Evolutionary conservation across 2,329 filamentous ascomycete species (phyloP).

Genomic region (Aspergillus fischeri): DNA sequence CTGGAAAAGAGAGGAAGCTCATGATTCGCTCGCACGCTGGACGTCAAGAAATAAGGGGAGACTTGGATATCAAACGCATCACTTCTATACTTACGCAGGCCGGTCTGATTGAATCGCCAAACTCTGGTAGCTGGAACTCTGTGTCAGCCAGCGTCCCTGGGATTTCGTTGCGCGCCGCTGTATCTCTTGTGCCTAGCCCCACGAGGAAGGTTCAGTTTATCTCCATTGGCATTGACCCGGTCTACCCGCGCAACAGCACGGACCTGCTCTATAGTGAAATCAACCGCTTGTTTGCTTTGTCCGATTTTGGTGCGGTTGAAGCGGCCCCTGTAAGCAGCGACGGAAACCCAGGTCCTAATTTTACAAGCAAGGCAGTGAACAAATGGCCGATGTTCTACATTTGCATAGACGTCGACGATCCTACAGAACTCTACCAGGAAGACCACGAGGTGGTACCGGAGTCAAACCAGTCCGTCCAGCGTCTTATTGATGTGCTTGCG

Average conservation of each 20-base stretch:
- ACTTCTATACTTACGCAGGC: constrained; percentile 62
- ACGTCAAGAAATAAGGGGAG: background rate
- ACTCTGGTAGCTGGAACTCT: constrained; percentile 61
- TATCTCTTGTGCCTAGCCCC: constrained; percentile 67
- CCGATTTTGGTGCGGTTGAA: constrained; percentile 67
- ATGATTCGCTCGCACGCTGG: constrained; percentile 21
- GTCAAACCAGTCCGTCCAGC: constrained; percentile 46
- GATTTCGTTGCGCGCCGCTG: constrained; percentile 63
- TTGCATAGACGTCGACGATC: constrained; percentile 53
- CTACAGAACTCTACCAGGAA: constrained; percentile 40
- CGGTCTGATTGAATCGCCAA: constrained; percentile 53
- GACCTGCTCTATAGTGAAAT: constrained; percentile 72
- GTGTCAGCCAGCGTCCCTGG: constrained; percentile 62
- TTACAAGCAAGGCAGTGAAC: constrained; percentile 63
- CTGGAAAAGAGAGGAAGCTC: constrained; percentile 35
- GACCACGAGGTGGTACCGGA: constrained; percentile 28
- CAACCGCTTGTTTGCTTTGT: constrained; percentile 71
- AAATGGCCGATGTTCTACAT: constrained; percentile 87
- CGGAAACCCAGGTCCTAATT: constrained; percentile 49
- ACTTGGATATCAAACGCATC: constrained; percentile 30
- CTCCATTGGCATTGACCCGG: constrained; percentile 67
- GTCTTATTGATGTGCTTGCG: constrained; percentile 61
- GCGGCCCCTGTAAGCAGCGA: constrained; percentile 31
- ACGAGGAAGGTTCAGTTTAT: constrained; percentile 76
- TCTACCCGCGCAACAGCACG: constrained; percentile 53